phyloP scores from a whole-genome alignment of 2,329 filamentous ascomycete species.

The Clonostachys chloroleuca region DNA sequence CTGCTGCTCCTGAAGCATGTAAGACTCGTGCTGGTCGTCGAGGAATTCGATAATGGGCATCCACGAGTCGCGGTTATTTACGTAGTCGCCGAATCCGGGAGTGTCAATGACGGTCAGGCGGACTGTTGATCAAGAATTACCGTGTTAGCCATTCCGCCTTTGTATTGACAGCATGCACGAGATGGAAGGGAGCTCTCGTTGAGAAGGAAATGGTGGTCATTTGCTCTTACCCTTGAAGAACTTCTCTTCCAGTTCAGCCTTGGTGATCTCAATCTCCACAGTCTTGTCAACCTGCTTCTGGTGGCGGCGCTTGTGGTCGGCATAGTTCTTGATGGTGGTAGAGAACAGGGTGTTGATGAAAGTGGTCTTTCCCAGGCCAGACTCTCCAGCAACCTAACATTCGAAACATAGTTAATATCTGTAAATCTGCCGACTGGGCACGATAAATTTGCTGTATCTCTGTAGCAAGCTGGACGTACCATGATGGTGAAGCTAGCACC shows the following conservation, averaged over 20 bases:
- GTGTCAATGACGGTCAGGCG: constrained; percentile 98
- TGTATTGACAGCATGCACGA: too few species aligned
- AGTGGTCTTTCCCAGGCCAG: constrained; percentile 96
- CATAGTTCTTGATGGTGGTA: constrained; percentile 99
- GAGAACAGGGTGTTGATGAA: constrained; percentile 99
- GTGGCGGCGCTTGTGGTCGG: constrained; percentile 98
- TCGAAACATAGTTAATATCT: not conserved
- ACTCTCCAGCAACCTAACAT: constrained; percentile 91
- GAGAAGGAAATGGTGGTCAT: too few species aligned
- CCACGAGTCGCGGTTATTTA: constrained; percentile 99
- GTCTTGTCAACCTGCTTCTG: constrained; percentile 99
- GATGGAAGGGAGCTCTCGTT: too few species aligned
- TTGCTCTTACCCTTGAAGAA: constrained; percentile 89
- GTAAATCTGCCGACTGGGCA: not conserved
- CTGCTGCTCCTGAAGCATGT: constrained; percentile 99
- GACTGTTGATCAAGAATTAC: constrained; percentile 48
- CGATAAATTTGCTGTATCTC: not conserved
- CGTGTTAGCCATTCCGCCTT: constrained; percentile 7
- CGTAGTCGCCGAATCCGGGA: constrained; percentile 98
- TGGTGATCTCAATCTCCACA: constrained; percentile 99
- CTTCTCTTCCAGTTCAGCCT: constrained; percentile 99
- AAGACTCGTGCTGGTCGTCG: constrained; percentile 99
- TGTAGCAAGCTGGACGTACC: constrained; percentile 50
- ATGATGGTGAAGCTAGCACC: constrained; percentile 99
- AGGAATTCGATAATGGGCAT: constrained; percentile 99